Evolutionary conservation across 2,329 filamentous ascomycete species (phyloP).

Genomic region (Cyclaneusma minus): DNA sequence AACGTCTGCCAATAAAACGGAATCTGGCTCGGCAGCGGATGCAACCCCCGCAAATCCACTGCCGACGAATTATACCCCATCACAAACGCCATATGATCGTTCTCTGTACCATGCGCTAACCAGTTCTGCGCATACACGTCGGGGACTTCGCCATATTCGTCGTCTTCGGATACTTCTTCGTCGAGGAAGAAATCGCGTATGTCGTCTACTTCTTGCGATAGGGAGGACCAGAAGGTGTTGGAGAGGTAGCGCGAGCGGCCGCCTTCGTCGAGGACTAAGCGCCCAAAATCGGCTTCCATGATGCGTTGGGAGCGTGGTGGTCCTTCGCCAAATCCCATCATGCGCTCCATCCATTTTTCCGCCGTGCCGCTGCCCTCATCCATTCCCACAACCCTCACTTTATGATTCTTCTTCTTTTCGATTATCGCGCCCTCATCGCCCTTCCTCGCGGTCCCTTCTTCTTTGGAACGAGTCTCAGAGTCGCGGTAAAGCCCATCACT

Average conservation of each 20-base stretch:
- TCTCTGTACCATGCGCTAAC: slow-evolving; percentile 44
- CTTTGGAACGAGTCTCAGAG: not conserved
- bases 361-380: slow-evolving; percentile 13
- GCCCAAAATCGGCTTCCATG: slow-evolving; percentile 42
- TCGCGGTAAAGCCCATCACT: slow-evolving; percentile 1
- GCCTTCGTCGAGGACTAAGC: slow-evolving; percentile 54
- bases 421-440: slow-evolving; percentile 5
- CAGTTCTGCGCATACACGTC: slow-evolving; percentile 18
- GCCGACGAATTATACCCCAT: slow-evolving; percentile 59
- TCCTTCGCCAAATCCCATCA: slow-evolving; percentile 10
- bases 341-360: slow-evolving; percentile 11
- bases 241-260: slow-evolving; percentile 59
- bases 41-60: slow-evolving; percentile 47
- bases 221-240: slow-evolving; percentile 59
- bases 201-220: slow-evolving; percentile 22
- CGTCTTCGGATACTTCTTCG: slow-evolving; percentile 10
- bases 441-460: not conserved
- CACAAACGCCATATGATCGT: slow-evolving; percentile 55
- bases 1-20: slow-evolving; percentile 55
- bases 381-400: slow-evolving; percentile 13
- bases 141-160: slow-evolving; percentile 11
- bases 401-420: slow-evolving; percentile 6
- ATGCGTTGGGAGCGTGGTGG: slow-evolving; percentile 11
- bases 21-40: slow-evolving; percentile 51
- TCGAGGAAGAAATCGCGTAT: slow-evolving; percentile 17